Percentiles rank a stretch among this genome's conserved stretches.
Conservation (phyloP, 768 basidiomycete genomes). For the Chalciporus sphaerocephalus region DNA sequence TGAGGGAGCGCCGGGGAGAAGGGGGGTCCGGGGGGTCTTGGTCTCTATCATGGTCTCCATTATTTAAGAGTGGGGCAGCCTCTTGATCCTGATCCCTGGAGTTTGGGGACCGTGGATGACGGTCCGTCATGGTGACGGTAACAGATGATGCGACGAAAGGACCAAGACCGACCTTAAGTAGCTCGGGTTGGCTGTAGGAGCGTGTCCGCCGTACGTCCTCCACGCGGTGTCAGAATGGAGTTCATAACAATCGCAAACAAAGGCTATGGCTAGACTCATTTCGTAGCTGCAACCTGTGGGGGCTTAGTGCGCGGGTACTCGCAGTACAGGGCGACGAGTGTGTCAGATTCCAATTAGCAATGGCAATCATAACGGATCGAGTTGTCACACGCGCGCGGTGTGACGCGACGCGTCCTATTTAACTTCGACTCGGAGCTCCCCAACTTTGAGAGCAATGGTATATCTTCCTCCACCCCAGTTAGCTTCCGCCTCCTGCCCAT, state of each 20-base stretch:
- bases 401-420: neutral
- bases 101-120: slow-evolving; percentile 51
- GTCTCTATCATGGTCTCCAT: slow-evolving; percentile 42
- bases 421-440: too few relatives aligned
- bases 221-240: slow-evolving; percentile 23
- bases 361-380: too few relatives aligned
- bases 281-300: too few relatives aligned
- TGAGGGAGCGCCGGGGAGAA: slow-evolving; percentile 34
- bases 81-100: slow-evolving; percentile 66
- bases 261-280: too few relatives aligned
- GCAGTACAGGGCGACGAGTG: too few relatives aligned
- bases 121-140: slow-evolving; percentile 50
- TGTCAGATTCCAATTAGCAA: too few relatives aligned
- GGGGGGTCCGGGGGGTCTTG: slow-evolving; percentile 29
- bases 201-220: slow-evolving; percentile 26
- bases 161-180: slow-evolving; percentile 27
- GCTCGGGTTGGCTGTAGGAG: slow-evolving; percentile 10
- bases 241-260: slow-evolving; percentile 19
- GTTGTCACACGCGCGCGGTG: slow-evolving; percentile 5
- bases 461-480: slow-evolving; percentile 70
- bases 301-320: too few relatives aligned
- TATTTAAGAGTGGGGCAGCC: slow-evolving; percentile 57
- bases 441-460: slow-evolving; percentile 40
- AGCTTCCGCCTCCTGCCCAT: slow-evolving; percentile 51
- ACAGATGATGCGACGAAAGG: slow-evolving; percentile 7